A percentile compares a stretch with the other conserved stretches of the same genome.
phyloP scores from a whole-genome alignment of 148 eudicot species.

The Pharnaceum exiguum region DNA sequence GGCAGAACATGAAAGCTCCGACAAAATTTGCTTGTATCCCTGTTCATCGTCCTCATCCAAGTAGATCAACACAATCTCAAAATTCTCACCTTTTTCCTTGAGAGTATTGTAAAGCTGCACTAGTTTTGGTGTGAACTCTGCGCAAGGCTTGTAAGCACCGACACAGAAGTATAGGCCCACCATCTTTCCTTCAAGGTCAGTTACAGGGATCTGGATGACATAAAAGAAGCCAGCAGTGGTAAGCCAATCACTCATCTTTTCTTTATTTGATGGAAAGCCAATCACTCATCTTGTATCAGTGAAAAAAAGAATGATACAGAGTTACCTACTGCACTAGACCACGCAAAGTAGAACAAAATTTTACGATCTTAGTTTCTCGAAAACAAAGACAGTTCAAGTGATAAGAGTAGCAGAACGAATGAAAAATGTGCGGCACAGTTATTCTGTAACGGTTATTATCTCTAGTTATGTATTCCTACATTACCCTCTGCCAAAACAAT shows the following conservation, averaged over 20 bases:
- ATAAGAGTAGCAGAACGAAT: no score
- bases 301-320: no score
- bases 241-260: not conserved
- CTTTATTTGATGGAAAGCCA: no score
- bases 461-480: no score
- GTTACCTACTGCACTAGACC: no score
- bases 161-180: conserved; percentile 45
- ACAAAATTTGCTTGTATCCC: conserved; percentile 21
- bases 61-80: conserved; percentile 33
- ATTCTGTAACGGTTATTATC: no score
- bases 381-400: no score
- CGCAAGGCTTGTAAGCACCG: conserved; percentile 29
- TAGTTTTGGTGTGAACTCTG: conserved; percentile 33
- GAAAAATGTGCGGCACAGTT: no score
- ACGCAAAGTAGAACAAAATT: no score
- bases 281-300: no score
- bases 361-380: no score
- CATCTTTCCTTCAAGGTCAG: conserved; percentile 38
- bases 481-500: no score
- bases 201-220: conserved; percentile 22
- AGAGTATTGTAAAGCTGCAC: conserved; percentile 20
- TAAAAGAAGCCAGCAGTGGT: not conserved
- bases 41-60: conserved; percentile 34
- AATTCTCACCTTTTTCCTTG: conserved; percentile 35
- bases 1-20: conserved; percentile 28